Percentiles rank a stretch among this genome's conserved stretches.
phyloP scores from a whole-genome alignment of 768 basidiomycete species.

The Calvatia gigantea region DNA sequence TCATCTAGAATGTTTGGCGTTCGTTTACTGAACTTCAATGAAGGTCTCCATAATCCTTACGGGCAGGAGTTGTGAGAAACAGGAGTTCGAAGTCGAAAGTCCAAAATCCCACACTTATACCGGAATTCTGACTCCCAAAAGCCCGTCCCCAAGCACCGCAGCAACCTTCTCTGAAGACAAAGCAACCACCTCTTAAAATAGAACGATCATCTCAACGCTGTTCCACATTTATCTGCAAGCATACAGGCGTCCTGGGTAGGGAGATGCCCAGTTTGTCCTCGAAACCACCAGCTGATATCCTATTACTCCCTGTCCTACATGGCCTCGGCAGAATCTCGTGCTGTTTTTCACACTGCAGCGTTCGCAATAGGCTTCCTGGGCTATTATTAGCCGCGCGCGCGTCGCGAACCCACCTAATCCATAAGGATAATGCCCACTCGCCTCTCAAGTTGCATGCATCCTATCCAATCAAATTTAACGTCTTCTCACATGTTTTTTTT shows the following conservation, averaged over 20 bases:
- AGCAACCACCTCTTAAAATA: background rate
- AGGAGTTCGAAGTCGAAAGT: too few relatives aligned
- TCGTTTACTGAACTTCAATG: too few relatives aligned
- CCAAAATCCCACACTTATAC: background rate
- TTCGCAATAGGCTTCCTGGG: background rate
- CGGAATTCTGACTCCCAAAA: background rate
- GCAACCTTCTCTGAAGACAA: background rate
- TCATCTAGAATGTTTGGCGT: too few relatives aligned
- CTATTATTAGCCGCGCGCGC: background rate
- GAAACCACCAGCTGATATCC: background rate
- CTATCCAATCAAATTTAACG: background rate
- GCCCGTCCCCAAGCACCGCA: background rate
- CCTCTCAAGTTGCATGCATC: background rate
- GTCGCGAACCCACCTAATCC: background rate
- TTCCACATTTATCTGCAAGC: background rate
- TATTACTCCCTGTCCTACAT: background rate
- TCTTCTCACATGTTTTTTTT: conserved; percentile 1
- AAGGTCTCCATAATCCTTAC: too few relatives aligned
- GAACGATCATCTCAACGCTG: background rate
- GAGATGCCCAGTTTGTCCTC: background rate
- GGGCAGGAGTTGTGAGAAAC: too few relatives aligned
- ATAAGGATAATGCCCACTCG: background rate
- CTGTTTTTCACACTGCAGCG: background rate
- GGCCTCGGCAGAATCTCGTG: background rate
- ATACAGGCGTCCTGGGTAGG: background rate